Base-by-base conservation (phyloP, 1,139 yeast species). In the Geotrichum macrosporum region DNA sequence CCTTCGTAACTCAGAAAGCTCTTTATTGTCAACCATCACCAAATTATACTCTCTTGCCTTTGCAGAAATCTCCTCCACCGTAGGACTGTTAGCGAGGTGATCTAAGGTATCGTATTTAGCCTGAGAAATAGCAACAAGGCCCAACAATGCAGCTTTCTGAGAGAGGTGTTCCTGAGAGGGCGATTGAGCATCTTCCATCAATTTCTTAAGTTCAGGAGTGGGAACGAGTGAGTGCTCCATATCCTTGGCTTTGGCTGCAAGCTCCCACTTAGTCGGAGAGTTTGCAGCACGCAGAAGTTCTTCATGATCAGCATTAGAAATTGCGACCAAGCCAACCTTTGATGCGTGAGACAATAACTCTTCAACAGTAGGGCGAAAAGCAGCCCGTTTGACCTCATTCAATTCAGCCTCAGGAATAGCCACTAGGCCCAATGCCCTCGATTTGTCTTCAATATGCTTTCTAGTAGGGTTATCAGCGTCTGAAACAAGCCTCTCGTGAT, bases 201-300 rank as follows among this genome's bases (percentile, higher is more conserved):
- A 32, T 29, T 34, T 35, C 4, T 18, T 22, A 10, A 35, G 39
- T 4, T 41, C 32, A 15, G 18, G 24, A 5, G 22, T 5, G 2
- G 41, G 42, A 43, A 37, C 47, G 40, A 31, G 52, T 53, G 18
- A 16, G 41, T 29, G 24, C 1, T 26, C 42, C 18, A 41, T n/a
- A 4, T 20, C 12, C 20, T 41, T 19, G 15, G 49, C 49, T 19
- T 19, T 29, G 4, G 29, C 53, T n/a, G 59, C 53, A 29, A 69
- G 55, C 31, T 68, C 71, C 3, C 66, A 63, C 36, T 52, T 51
- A 1, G 60, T 52, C 48, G 69, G 54, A 33, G 53, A 37, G n/a
- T 49, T 45, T 12, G 56, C 47, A 30, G 56, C 48, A 26, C 54
- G 50, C 40, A 49, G 33, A 18, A 24, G 39, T 21, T 50, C 48